Evolutionary conservation across 306 rosid genomes (phyloP), one percentile per base, ranked within the genome.

Genomic region (Lathyrus tuberosus): DNA sequence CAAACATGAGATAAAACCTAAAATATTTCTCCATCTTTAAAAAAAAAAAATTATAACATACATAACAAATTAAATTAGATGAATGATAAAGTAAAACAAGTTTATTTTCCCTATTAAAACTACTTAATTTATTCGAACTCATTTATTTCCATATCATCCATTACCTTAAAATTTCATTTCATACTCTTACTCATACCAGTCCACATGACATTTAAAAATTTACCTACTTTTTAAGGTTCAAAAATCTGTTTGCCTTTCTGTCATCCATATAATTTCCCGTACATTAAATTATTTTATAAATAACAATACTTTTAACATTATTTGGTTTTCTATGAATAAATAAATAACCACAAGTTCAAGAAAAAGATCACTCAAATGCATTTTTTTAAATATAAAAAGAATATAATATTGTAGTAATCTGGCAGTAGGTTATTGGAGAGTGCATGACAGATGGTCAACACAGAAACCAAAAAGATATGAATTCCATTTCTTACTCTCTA

Each of bases 401-500:
- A 14, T 30, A 52, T 14, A 53, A 42, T 17, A 44, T 18, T 31
- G 20, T 49, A 66, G 52, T 8, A 38, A 66, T 10, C 38, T 72
- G 76, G 76, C 49, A 64, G 14, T 37, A 61, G 18, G 12, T 60
- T 15, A 74, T 70, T 70, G 80, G 72, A 74, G 41, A 74, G 48
- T n/a, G 63, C 22, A 26, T 7, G 76, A 11, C 24, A 63, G 80
- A 52, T 74, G 38, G 67, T 78, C 14, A 60, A 82, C 15, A 33
- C 0, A 31, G 62, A 65, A 51, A 24, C 41, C 78, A 14, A 33
- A 62, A n/a, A 30, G 46, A 62, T 20, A 43, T 56, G 40, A 8
- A 46, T 68, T 11, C 61, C 72, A 26, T 80, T 78, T 54, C 90
- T 86, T 86, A 80, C 64, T 76, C 42, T 17, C 58, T 82, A 84